Percentiles rank a stretch among this genome's conserved stretches.
These are phyloP conservation scores for Scutellaria barbata DNA, from an alignment of 257 asterid species.

Conservation along the genomic window DNA sequence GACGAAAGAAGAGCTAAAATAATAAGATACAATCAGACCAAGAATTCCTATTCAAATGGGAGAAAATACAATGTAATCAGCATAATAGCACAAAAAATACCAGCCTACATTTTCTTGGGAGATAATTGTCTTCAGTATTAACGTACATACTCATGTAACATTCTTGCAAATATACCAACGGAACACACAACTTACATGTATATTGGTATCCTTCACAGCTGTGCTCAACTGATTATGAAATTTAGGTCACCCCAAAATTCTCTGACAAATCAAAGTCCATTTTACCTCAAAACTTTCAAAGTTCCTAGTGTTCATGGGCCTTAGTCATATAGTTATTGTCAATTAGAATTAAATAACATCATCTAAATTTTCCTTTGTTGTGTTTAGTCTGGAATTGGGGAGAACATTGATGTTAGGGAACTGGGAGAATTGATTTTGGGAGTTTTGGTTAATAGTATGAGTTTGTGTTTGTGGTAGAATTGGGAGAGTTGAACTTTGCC, in stretches of 20 bases:
- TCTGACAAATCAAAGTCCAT: slow-evolving; percentile 18
- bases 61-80: slow-evolving; percentile 17
- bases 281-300: not conserved
- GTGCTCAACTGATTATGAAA: not conserved
- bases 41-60: not conserved
- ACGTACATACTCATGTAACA: not conserved
- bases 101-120: slow-evolving; percentile 7
- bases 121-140: not conserved
- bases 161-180: not conserved
- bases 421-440: no score
- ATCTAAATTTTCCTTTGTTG: no score
- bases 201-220: not conserved
- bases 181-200: not conserved
- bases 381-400: no score
- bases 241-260: not conserved
- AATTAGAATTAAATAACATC: no score
- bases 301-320: slow-evolving; percentile 1
- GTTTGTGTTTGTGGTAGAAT: no score
- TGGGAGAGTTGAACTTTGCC: no score
- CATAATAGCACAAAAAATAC: not conserved
- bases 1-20: slow-evolving; percentile 13
- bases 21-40: slow-evolving; percentile 23
- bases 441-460: no score
- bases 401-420: no score
- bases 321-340: not conserved